Base-by-base conservation (phyloP, 2,329 filamentous ascomycete species). In the Botrytis fabae region DNA sequence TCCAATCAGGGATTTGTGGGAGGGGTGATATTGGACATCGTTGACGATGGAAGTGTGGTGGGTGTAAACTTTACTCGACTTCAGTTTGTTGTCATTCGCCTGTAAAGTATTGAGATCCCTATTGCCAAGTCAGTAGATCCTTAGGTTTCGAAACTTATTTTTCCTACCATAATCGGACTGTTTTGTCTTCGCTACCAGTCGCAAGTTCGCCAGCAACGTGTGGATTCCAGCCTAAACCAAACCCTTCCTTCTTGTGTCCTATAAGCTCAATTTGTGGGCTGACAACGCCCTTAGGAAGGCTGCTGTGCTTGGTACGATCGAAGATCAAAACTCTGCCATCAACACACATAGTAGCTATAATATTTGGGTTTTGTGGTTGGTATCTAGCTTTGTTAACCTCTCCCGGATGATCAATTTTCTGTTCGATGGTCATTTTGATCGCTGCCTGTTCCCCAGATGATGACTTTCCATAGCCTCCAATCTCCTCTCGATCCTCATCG, bases 351-450 rank as follows among this genome's bases (percentile, higher is more conserved):
- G 96, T 98, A 4, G 96, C 96, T 79, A 99, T 97, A 73, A 99
- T 91, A 80, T 99, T 94, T 8, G 95, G 94, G 80, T 99, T 99
- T 82, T 98, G 95, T 20, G 96, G 96, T 83, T 98, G 95, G 81
- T 98, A 98, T 77, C 96, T 91, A 25, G 96, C 97, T 85, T 98
- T 99, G 87, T 99, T 99, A 81, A 99, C 94, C 83, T 99, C 96
- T 76, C 93, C 93, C 25, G 95, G 94, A 81, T 99, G 96, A 81
- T 97, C 93, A 81, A 99, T 99, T 83, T 93, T 96, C 83, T 99
- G 96, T 69, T 96, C 91, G 79, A 99, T 93, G 76, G 92, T 92
- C 85, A 97, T 97, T 80, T 93, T 94, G 82, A 98, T 91, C 60
- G 89, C 86, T 32, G 90, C 87, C 35, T 91, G 88, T 76, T 93